phyloP scores from a whole-genome alignment of 352 stramenopile species.

The Globisporangium yorkense region DNA sequence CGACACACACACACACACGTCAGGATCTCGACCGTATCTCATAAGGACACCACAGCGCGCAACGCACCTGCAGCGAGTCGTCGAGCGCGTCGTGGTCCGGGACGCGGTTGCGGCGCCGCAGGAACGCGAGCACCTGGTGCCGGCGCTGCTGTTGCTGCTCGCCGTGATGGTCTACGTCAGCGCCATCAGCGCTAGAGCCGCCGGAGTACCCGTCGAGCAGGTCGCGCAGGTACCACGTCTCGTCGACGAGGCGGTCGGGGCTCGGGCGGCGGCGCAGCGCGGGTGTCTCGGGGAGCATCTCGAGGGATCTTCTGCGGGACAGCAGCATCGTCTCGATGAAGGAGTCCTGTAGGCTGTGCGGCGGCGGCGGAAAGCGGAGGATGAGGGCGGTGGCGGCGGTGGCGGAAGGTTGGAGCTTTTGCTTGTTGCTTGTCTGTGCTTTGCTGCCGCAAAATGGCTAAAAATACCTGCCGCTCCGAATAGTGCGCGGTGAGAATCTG shows the following conservation, averaged over 20 bases:
- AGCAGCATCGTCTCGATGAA: slow-evolving; percentile 26
- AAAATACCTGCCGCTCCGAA: no score
- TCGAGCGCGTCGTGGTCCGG: slow-evolving; percentile 14
- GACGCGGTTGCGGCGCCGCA: slow-evolving; percentile 24
- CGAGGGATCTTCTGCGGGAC: slow-evolving; percentile 40
- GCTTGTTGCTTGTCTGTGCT: no score
- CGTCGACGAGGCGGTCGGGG: slow-evolving; percentile 13
- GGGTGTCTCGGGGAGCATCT: slow-evolving; percentile 19
- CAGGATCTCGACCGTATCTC: neutral
- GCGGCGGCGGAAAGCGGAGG: no score
- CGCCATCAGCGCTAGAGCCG: neutral
- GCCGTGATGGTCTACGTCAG: neutral
- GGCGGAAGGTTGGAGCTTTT: no score
- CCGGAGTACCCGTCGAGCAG: slow-evolving; percentile 14
- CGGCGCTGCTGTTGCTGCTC: slow-evolving; percentile 3
- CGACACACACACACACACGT: no score
- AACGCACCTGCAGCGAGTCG: slow-evolving; percentile 17
- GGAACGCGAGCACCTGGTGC: slow-evolving; percentile 22
- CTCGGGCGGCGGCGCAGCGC: slow-evolving; percentile 20
- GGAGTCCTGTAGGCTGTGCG: no score
- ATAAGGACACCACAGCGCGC: neutral
- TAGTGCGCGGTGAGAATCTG: no score
- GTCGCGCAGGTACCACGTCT: slow-evolving; percentile 38
- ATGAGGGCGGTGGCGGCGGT: no score
- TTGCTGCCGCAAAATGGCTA: no score